Percentiles rank a stretch among this genome's conserved stretches.
Evolutionary conservation across 805 yeast genomes (phyloP).

Genomic region (Saccharomycopsis sp.): DNA sequence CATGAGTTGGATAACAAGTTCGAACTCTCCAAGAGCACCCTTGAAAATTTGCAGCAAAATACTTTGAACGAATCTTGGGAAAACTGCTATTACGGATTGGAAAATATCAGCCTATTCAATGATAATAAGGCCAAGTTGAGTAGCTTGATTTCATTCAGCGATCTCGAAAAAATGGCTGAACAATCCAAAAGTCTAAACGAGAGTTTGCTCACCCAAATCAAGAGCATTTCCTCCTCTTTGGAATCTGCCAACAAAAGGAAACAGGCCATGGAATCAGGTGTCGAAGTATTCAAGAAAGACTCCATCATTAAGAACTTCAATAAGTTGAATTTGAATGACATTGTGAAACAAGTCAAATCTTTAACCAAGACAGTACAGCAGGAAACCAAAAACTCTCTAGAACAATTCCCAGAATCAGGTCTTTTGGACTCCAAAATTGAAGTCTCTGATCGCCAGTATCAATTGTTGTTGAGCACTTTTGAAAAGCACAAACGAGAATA

Average conservation of each 20-base stretch:
- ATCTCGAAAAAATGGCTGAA: conserved; percentile 27
- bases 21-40: conserved; percentile 30
- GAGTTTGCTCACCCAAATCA: conserved; percentile 22
- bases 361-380: conserved; percentile 22
- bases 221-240: conserved; percentile 26
- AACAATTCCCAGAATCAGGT: conserved; percentile 14
- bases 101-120: conserved; percentile 24
- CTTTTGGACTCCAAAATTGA: too few species aligned
- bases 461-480: conserved; percentile 23
- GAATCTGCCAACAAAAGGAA: conserved; percentile 32
- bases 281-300: conserved; percentile 32
- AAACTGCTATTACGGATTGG: conserved; percentile 26
- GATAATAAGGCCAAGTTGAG: conserved; percentile 25
- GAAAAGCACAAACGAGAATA: conserved; percentile 24
- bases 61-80: conserved; percentile 37
- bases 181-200: conserved; percentile 24
- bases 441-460: too few species aligned
- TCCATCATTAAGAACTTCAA: conserved; percentile 29
- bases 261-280: conserved; percentile 34
- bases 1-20: conserved; percentile 41
- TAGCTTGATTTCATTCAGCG: conserved; percentile 28
- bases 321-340: conserved; percentile 21
- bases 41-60: conserved; percentile 33
- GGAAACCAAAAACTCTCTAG: conserved; percentile 23
- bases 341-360: conserved; percentile 20